These are phyloP conservation scores for Brassica juncea DNA, from an alignment of 345 rosid species.

Conservation along the genomic window DNA sequence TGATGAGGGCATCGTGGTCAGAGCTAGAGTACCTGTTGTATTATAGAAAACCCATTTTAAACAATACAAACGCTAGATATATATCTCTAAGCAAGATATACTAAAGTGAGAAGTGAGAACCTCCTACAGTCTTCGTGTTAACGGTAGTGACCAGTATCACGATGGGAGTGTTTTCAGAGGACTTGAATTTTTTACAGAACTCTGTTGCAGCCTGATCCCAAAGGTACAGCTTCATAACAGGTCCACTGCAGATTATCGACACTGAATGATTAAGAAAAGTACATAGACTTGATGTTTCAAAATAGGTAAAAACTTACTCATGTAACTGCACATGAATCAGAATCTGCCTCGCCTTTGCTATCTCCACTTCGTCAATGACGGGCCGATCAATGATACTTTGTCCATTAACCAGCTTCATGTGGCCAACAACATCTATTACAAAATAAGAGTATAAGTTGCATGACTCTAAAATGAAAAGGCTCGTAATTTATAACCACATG, in stretches of 20 bases:
- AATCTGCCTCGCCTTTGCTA: background rate
- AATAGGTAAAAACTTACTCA: background rate
- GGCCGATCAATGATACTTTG: background rate
- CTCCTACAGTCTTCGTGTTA: no score
- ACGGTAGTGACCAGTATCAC: no score
- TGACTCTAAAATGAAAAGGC: no score
- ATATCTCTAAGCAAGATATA: no score
- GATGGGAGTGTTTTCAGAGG: background rate
- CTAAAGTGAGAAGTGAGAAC: no score
- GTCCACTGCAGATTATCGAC: background rate
- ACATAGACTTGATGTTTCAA: background rate
- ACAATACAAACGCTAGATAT: no score
- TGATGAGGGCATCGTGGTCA: background rate
- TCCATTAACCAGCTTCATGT: background rate
- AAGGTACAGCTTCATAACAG: background rate
- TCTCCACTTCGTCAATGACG: background rate
- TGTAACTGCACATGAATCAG: background rate
- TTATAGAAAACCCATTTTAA: background rate
- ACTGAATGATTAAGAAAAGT: background rate
- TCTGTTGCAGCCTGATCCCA: background rate
- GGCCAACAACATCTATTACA: background rate
- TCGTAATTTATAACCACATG: no score
- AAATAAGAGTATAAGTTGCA: no score
- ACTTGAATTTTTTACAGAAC: background rate
- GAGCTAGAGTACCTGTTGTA: background rate